Evolutionary conservation across 164 flowering plant genomes (phyloP).

Genomic region (Euptelea pleiosperma): DNA sequence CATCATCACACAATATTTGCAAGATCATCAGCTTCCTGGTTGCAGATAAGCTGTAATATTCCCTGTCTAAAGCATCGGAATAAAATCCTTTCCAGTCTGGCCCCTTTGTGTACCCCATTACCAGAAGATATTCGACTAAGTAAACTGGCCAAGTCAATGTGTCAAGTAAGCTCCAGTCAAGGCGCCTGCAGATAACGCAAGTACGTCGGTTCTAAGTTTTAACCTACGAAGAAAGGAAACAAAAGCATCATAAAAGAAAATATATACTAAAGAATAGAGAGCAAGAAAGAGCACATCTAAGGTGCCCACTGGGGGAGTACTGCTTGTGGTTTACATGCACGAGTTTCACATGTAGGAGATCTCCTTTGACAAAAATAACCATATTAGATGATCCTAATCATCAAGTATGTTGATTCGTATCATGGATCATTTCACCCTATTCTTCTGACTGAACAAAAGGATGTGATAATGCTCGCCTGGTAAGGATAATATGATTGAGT

Average conservation of each 20-base stretch:
- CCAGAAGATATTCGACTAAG: slow-evolving; percentile 57
- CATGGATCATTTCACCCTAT: too few species aligned
- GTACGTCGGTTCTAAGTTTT: slow-evolving; percentile 1
- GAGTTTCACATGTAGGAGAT: too few species aligned
- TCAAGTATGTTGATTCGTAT: too few species aligned
- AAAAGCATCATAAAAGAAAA: not conserved
- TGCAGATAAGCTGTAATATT: slow-evolving; percentile 64
- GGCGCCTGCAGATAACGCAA: slow-evolving; percentile 43
- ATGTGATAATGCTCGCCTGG: too few species aligned
- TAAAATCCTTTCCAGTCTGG: slow-evolving; percentile 60
- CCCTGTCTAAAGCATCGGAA: slow-evolving; percentile 44
- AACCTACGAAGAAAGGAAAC: not conserved
- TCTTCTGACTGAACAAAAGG: too few species aligned
- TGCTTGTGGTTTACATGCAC: too few species aligned
- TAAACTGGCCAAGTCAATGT: slow-evolving; percentile 85
- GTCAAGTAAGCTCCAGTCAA: slow-evolving; percentile 92
- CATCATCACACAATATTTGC: slow-evolving; percentile 88
- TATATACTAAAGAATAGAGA: not conserved
- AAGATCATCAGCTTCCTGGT: slow-evolving; percentile 59
- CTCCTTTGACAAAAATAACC: too few species aligned
- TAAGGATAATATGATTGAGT: too few species aligned
- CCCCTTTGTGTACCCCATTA: slow-evolving; percentile 55
- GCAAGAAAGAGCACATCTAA: too few species aligned
- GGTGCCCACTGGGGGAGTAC: too few species aligned
- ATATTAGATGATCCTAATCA: too few species aligned